phyloP scores from a whole-genome alignment of 2,329 filamentous ascomycete genomes.

The Neonectria neomacrospora region DNA sequence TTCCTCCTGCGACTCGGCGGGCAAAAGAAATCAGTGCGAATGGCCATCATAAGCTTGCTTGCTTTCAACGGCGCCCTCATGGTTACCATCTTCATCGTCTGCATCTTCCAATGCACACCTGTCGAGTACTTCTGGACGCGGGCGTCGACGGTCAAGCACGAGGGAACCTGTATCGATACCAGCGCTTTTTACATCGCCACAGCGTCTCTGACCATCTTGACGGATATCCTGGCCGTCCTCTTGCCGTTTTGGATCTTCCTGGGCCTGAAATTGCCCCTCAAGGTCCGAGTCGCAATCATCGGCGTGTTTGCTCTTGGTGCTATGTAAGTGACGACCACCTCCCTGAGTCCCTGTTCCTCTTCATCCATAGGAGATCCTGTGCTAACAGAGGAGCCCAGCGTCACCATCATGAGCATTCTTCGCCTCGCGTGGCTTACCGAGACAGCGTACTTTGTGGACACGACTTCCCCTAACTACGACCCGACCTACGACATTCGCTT shows the following conservation, averaged over 20 bases:
- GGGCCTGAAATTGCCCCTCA: constrained; percentile 51
- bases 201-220: constrained; percentile 53
- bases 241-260: constrained; percentile 56
- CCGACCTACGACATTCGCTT: constrained; percentile 49
- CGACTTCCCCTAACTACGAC: constrained; percentile 16
- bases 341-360: background rate
- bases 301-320: constrained; percentile 53
- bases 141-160: background rate
- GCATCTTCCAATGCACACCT: constrained; percentile 55
- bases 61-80: constrained; percentile 49
- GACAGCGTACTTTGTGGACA: constrained; percentile 28
- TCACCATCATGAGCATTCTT: constrained; percentile 48
- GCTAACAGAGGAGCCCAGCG: constrained; percentile 36
- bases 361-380: background rate
- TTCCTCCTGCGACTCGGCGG: constrained; percentile 56
- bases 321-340: constrained; percentile 45
- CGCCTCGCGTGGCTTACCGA: constrained; percentile 47
- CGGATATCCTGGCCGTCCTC: constrained; percentile 53
- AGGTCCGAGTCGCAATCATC: constrained; percentile 52
- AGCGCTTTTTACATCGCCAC: constrained; percentile 47
- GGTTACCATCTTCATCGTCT: constrained; percentile 50
- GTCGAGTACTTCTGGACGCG: constrained; percentile 30
- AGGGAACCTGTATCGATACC: constrained; percentile 48
- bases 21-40: constrained; percentile 45
- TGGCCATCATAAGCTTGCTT: constrained; percentile 46